These are phyloP conservation scores for Knoxia roxburghii DNA, from an alignment of 257 asterid genomes.

Conservation along the genomic window DNA sequence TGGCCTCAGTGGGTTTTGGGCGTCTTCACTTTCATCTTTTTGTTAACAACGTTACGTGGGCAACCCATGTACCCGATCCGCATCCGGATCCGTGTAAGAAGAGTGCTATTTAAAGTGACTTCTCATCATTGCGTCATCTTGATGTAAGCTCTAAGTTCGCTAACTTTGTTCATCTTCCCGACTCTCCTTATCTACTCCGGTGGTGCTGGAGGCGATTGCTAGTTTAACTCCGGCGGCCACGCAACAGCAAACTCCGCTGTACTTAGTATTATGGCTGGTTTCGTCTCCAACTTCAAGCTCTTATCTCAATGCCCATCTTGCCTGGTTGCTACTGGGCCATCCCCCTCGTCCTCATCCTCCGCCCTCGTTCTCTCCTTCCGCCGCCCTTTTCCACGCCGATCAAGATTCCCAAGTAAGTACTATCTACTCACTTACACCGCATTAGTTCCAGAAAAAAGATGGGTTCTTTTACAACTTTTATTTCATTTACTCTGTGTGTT, in stretches of 20 bases:
- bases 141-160: no score
- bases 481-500: not conserved
- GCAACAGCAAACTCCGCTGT: no score
- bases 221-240: no score
- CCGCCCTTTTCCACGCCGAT: constrained; percentile 30
- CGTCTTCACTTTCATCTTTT: not conserved
- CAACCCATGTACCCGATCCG: no score
- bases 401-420: constrained; percentile 51
- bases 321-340: constrained; percentile 28
- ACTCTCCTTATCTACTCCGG: no score
- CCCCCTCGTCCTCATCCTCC: constrained; percentile 32
- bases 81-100: no score
- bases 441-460: not conserved
- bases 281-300: constrained; percentile 36
- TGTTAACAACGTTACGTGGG: no score
- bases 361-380: constrained; percentile 26
- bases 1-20: constrained; percentile 8
- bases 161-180: no score
- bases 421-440: not conserved
- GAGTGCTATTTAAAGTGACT: no score
- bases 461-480: not conserved
- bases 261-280: constrained; percentile 85
- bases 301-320: constrained; percentile 25
- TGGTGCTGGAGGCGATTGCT: no score
- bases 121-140: no score